These are phyloP conservation scores for Dalbergia oliveri DNA, from an alignment of 306 rosid species.

Conservation along the genomic window DNA sequence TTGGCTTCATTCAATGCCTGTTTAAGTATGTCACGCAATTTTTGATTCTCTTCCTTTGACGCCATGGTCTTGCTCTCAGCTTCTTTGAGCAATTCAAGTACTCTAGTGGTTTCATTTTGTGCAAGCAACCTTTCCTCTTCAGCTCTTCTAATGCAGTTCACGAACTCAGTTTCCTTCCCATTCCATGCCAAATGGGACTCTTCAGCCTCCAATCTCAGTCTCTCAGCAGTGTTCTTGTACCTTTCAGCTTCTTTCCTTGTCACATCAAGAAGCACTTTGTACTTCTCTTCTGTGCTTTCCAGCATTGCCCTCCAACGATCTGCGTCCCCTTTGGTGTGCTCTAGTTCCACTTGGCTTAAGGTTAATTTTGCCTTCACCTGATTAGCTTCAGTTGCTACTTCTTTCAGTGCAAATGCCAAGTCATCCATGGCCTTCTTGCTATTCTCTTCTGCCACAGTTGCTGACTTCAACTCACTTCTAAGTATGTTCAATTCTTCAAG, in stretches of 20 bases:
- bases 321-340: constrained; percentile 61
- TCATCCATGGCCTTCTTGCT: constrained; percentile 89
- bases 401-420: constrained; percentile 82
- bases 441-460: constrained; percentile 76
- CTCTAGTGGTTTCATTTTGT: constrained; percentile 54
- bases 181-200: constrained; percentile 82
- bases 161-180: constrained; percentile 72
- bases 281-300: constrained; percentile 58
- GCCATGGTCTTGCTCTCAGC: constrained; percentile 50
- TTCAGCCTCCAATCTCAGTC: constrained; percentile 85
- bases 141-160: constrained; percentile 69
- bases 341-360: constrained; percentile 63
- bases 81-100: constrained; percentile 49
- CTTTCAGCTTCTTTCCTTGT: constrained; percentile 70
- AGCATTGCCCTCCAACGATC: constrained; percentile 58
- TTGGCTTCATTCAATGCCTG: constrained; percentile 90
- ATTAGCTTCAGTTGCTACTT: constrained; percentile 83
- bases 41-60: constrained; percentile 79
- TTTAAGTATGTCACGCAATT: constrained; percentile 81
- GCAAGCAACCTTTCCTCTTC: constrained; percentile 73
- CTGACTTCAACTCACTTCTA: constrained; percentile 61
- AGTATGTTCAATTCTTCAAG: constrained; percentile 55
- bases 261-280: constrained; percentile 55
- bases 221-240: constrained; percentile 66
- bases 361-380: constrained; percentile 62